Percentiles rank a stretch among this genome's conserved stretches.
Conservation (phyloP, 1,139 yeast species). For the Suhomyces chickasaworum region DNA sequence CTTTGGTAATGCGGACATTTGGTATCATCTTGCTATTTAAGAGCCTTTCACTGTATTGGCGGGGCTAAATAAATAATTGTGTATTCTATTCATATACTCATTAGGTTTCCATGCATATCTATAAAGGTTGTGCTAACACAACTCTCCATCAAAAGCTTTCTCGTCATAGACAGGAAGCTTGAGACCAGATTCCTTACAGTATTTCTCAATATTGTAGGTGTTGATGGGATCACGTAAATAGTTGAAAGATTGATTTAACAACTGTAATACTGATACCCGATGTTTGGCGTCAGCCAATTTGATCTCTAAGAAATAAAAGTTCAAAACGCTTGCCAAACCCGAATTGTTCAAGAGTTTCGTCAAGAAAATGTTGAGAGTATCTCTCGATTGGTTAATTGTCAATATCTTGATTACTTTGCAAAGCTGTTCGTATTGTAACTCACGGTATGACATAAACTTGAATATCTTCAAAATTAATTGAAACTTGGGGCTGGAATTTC, state of each 20-base stretch:
- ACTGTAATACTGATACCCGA: conserved; percentile 20
- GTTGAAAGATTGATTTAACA: conserved; percentile 22
- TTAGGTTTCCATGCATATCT: conserved; percentile 6
- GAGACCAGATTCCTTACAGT: conserved; percentile 9
- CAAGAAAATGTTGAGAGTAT: conserved; percentile 31
- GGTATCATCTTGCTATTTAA: too few species aligned
- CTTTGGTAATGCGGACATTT: too few species aligned
- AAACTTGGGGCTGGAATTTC: conserved; percentile 13
- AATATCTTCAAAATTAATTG: conserved; percentile 26
- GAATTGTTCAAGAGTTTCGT: conserved; percentile 28
- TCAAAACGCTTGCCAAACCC: conserved; percentile 24
- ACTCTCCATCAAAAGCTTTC: conserved; percentile 7
- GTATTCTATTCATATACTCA: conserved; percentile 6
- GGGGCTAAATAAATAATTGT: background rate
- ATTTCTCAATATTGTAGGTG: conserved; percentile 18
- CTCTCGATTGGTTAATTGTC: conserved; percentile 26
- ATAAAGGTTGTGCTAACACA: conserved; percentile 4
- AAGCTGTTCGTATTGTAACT: conserved; percentile 29
- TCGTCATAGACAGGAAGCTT: conserved; percentile 6
- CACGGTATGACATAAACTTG: conserved; percentile 22
- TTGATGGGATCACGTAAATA: conserved; percentile 24
- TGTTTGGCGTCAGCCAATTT: conserved; percentile 20
- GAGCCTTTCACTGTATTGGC: too few species aligned
- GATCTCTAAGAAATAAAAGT: conserved; percentile 36
- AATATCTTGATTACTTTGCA: conserved; percentile 31